phyloP scores from a whole-genome alignment of 345 rosid species.

The Nephelium lappaceum region DNA sequence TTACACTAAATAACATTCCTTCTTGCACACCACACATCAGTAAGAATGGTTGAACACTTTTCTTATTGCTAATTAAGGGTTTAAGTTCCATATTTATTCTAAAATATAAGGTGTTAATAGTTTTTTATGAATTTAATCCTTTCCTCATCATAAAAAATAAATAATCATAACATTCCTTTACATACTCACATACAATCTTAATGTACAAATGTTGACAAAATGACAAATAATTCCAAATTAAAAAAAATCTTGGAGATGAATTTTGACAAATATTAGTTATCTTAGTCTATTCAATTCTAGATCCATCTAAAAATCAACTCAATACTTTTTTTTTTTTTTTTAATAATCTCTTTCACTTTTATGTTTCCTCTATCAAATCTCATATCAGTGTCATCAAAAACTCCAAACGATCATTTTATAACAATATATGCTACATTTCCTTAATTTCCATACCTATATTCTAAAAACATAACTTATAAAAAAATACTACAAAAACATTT shows the following conservation, averaged over 20 bases:
- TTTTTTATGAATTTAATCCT: no score
- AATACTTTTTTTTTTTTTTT: background rate
- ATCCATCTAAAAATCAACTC: no score
- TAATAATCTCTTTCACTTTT: background rate
- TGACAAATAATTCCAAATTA: background rate
- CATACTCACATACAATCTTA: background rate
- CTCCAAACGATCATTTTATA: background rate
- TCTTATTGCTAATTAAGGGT: no score
- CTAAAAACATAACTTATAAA: background rate
- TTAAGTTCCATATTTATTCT: no score
- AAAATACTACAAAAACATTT: no score
- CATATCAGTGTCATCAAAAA: background rate
- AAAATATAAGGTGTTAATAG: no score
- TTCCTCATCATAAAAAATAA: no score
- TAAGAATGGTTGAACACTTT: no score
- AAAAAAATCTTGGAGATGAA: background rate
- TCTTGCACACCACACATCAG: no score
- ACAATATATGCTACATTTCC: background rate
- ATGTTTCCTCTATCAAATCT: background rate
- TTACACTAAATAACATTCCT: background rate
- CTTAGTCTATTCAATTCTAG: background rate
- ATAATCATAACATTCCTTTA: background rate
- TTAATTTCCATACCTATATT: background rate
- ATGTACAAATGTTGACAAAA: background rate
- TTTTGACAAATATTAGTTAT: background rate